These are phyloP conservation scores for Antarctomyces pellizariae DNA, from an alignment of 495 filamentous ascomycete species.

Conservation along the genomic window DNA sequence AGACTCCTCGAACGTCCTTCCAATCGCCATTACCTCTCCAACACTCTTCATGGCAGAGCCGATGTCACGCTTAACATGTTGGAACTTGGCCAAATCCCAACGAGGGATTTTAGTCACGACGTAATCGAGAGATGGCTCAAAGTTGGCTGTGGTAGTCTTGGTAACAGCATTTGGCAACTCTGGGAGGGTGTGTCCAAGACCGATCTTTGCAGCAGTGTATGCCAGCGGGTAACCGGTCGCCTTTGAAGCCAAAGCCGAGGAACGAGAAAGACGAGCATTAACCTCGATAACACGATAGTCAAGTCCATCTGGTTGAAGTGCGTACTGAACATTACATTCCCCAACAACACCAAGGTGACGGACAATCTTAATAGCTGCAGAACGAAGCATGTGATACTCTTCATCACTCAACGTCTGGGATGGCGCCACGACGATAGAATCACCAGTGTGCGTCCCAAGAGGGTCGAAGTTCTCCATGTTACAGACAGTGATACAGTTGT, in stretches of 20 bases:
- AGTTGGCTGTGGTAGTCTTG: conserved; percentile 96
- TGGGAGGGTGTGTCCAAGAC: conserved; percentile 77
- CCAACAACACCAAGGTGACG: conserved; percentile 87
- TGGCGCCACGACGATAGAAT: conserved; percentile 90
- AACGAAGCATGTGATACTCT: conserved; percentile 97
- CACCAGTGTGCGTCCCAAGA: conserved; percentile 85
- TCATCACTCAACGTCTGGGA: conserved; percentile 91
- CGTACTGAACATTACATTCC: conserved; percentile 97
- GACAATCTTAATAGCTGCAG: conserved; percentile 89
- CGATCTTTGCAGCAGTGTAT: conserved; percentile 93
- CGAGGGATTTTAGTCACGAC: conserved; percentile 96
- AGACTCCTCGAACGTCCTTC: conserved; percentile 94
- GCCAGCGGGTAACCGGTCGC: conserved; percentile 93
- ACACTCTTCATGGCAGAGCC: conserved; percentile 97
- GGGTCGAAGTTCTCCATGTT: conserved; percentile 99
- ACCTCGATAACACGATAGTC: conserved; percentile 98
- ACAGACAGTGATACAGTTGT: conserved; percentile 98
- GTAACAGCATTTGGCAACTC: conserved; percentile 94
- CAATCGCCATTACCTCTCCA: conserved; percentile 97
- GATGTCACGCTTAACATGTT: conserved; percentile 93
- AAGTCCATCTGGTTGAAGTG: conserved; percentile 76
- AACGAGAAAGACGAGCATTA: conserved; percentile 90
- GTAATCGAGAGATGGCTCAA: conserved; percentile 90
- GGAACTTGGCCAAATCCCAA: conserved; percentile 96
- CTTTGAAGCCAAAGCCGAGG: conserved; percentile 90